Evolutionary conservation across 495 filamentous ascomycete genomes (phyloP), one percentile per base, ranked within the genome.

Genomic region (Penicillium angulare): DNA sequence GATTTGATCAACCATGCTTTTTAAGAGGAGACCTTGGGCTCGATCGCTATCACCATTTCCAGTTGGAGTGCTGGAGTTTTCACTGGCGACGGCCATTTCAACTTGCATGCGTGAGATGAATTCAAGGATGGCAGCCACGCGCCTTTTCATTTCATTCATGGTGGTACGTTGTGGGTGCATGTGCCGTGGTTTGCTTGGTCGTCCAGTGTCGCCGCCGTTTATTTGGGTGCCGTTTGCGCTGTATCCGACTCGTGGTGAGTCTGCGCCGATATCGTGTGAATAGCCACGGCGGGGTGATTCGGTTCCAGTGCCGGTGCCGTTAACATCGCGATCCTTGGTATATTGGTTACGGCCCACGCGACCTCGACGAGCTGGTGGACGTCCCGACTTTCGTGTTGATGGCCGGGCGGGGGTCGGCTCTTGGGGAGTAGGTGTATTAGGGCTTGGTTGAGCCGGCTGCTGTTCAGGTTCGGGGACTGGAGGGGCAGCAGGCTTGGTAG

Each of bases 41-140:
- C 63, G 68, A 29, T 72, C 64, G 2, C 63, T 63, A 42, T 68
- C 64, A 3, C 63, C 64, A 42, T 68, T 71, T 33, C 65, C 50
- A 4, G 71, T 67, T 12, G 67, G 71, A 3, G 74, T 71, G 22
- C 59, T 63, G 2, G 65, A 67, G 44, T 67, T 72, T 39, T 77
- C 68, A 17, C 68, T 65, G 27, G 68, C 62, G 3, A 64, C 82
- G 0, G 89, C 92, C 73, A 96, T 81, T 63, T 98, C 93, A 10
- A 96, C 77, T 59, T 97, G 92, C 55, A 89, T 92, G 38, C 88
- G 82, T 7, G 88, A 85, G 57, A 98, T 96, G 66, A 88, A 97
- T 34, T 95, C 90, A 13, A 95, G 75, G 47, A 98, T 92, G 12
- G 78, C 85, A 2, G 85, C 82, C 3, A 91, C 91, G 7, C 88